phyloP scores from a whole-genome alignment of 371 early-diverging fungal genomes.

The Pancytospora epiphaga region DNA sequence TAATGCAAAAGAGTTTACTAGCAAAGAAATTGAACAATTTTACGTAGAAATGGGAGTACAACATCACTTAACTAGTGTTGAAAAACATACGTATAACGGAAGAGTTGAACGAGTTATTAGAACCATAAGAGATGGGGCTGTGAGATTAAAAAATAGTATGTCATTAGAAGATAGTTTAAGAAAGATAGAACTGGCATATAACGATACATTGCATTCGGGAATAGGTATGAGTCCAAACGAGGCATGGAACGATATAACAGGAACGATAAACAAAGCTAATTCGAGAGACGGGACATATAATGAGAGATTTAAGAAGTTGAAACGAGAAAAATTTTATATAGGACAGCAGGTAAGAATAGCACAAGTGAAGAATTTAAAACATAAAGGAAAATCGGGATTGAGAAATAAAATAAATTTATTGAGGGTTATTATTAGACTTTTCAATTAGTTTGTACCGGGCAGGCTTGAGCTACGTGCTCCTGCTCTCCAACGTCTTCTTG shows the following conservation, averaged over 20 bases:
- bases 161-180: neutral
- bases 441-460: no score
- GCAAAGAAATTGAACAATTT: neutral
- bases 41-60: neutral
- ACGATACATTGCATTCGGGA: neutral
- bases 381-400: constrained; percentile 6
- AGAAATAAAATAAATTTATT: no score
- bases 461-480: no score
- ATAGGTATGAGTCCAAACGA: constrained; percentile 1
- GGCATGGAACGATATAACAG: constrained; percentile 12
- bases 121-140: neutral
- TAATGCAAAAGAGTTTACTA: constrained; percentile 1
- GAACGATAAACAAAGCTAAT: neutral
- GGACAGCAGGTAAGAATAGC: constrained; percentile 2
- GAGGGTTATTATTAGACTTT: no score
- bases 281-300: constrained; percentile 4
- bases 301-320: constrained; percentile 2
- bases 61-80: constrained; percentile 4
- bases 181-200: neutral
- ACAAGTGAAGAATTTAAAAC: constrained; percentile 3
- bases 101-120: constrained; percentile 4
- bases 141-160: neutral
- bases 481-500: no score
- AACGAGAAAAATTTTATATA: constrained; percentile 7
- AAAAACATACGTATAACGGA: constrained; percentile 1